phyloP scores from a whole-genome alignment of 768 basidiomycete species.

The Rubroboletus pulcherrimus region DNA sequence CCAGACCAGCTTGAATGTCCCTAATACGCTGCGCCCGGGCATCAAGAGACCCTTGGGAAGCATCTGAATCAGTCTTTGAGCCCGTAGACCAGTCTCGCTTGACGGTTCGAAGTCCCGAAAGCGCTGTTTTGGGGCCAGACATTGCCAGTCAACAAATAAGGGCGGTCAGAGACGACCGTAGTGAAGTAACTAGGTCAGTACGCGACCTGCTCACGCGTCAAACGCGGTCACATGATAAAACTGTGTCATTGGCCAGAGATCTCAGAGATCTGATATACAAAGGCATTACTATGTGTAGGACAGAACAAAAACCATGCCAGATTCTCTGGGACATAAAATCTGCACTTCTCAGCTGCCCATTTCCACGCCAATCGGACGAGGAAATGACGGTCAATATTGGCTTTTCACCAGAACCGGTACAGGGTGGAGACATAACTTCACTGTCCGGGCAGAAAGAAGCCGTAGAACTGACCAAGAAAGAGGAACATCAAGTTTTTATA shows the following conservation, averaged over 20 bases:
- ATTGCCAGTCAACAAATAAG: constrained; percentile 8
- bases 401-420: constrained; percentile 79
- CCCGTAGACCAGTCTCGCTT: constrained; percentile 60
- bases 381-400: constrained; percentile 51
- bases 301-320: constrained; percentile 34
- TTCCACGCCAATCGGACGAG: constrained; percentile 53
- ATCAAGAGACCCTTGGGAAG: constrained; percentile 21
- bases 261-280: neutral
- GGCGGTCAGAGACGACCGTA: neutral
- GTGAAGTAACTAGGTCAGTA: neutral
- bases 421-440: constrained; percentile 51
- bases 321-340: constrained; percentile 27
- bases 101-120: constrained; percentile 60
- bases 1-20: constrained; percentile 57
- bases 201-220: constrained; percentile 1
- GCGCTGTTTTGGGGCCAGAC: constrained; percentile 33
- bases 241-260: too few species aligned
- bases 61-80: constrained; percentile 31
- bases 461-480: constrained; percentile 22
- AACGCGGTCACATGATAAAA: constrained; percentile 22
- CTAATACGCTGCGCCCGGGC: constrained; percentile 42
- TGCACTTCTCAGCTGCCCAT: constrained; percentile 47
- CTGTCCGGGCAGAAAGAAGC: constrained; percentile 82
- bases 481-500: constrained; percentile 22
- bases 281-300: constrained; percentile 25